Evolutionary conservation across 139 green algal genomes (phyloP).

Genomic region (Chlamydomonas sphaeroides): DNA sequence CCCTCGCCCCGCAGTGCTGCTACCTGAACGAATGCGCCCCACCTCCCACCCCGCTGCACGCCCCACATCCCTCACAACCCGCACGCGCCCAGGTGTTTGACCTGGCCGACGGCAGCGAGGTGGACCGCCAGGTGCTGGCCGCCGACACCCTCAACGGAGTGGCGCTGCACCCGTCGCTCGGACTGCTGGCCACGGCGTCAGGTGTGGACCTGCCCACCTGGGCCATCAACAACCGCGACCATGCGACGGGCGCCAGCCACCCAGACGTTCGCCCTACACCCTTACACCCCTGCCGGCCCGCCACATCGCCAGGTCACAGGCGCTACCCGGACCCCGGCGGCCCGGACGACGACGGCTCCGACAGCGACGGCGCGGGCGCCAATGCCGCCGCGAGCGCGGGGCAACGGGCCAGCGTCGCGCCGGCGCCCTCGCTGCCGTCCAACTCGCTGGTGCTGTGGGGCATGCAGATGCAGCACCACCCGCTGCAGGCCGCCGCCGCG

Average conservation of each 20-base stretch:
- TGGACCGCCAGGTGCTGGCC: conserved; percentile 54
- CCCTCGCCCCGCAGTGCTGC: too few species aligned
- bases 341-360: background rate
- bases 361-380: too few species aligned
- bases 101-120: conserved; percentile 66
- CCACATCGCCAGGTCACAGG: conserved; percentile 1
- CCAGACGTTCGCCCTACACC: too few species aligned
- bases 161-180: conserved; percentile 80
- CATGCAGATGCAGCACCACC: conserved; percentile 8
- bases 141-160: conserved; percentile 85
- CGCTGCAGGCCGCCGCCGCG: too few species aligned
- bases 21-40: too few species aligned
- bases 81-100: too few species aligned
- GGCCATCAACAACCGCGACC: too few species aligned
- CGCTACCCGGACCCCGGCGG: conserved; percentile 18
- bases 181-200: conserved; percentile 77
- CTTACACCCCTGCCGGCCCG: background rate
- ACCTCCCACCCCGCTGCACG: too few species aligned
- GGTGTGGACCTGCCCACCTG: conserved; percentile 43
- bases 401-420: too few species aligned
- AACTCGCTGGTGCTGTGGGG: conserved; percentile 30
- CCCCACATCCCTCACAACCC: too few species aligned
- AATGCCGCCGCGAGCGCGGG: background rate
- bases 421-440: background rate
- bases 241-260: too few species aligned